Evolutionary conservation across 192 early-diverging fungal genomes (phyloP).

Genomic region (Lunasporangiospora selenospora): DNA sequence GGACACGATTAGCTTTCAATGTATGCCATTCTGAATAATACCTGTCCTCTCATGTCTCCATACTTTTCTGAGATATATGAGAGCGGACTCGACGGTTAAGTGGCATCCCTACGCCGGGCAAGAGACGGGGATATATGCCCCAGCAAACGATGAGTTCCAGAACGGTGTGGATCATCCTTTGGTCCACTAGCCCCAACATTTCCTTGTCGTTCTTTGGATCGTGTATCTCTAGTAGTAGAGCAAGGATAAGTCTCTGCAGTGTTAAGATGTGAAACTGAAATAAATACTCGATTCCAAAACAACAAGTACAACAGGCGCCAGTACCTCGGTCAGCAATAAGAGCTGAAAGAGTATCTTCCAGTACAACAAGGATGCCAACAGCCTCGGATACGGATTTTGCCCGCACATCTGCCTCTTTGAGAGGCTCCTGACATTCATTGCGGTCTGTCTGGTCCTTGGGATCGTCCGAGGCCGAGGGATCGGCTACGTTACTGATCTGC

Average conservation of each 20-base stretch:
- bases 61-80: conserved; percentile 56
- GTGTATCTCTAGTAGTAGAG: conserved; percentile 27
- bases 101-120: conserved; percentile 73
- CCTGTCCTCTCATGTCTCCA: background rate
- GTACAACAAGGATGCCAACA: conserved; percentile 1
- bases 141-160: conserved; percentile 69
- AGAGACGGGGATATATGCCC: conserved; percentile 72
- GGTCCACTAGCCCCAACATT: conserved; percentile 64
- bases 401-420: conserved; percentile 5
- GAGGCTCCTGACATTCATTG: background rate
- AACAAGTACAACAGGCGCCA: background rate
- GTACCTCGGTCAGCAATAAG: conserved; percentile 27
- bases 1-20: background rate
- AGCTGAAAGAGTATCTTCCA: conserved; percentile 15
- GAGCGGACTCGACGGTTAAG: conserved; percentile 66
- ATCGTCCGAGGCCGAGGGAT: too few relatives aligned
- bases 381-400: conserved; percentile 31
- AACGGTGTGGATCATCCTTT: conserved; percentile 67
- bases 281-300: background rate
- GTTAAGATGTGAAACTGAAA: background rate
- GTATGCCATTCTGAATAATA: background rate
- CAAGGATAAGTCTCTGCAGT: too few relatives aligned
- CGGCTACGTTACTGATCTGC: background rate
- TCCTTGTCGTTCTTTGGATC: conserved; percentile 44
- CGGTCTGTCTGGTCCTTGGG: too few relatives aligned